Base-by-base conservation (phyloP, 2,329 filamentous ascomycete genomes). In the Colletotrichum somersetense region DNA sequence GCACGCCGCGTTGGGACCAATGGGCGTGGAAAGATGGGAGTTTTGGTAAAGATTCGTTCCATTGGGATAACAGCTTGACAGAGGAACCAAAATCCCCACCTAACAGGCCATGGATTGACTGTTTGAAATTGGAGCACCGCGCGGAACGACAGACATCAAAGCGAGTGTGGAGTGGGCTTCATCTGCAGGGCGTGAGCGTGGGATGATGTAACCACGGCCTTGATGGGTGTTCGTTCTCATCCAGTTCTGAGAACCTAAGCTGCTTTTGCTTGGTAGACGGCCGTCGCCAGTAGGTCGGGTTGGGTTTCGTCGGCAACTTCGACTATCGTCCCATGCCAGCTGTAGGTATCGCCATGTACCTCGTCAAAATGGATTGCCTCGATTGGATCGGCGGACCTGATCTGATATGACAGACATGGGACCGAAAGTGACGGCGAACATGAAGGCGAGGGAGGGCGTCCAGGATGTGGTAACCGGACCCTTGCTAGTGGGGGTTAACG, bases 401-500 rank as follows among this genome's bases (percentile, higher is more conserved):
- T 69, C 69, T 72, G 66, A 65, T 63, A 48, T 69, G 66, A 65
- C 63, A 53, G 53, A 61, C 55, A 58, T 35, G 44, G 64, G 59
- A 35, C 59, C 69, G 66, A 69, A 30, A 69, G 69, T 65, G 30
- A 56, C 55, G 46, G 66, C 58, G 66, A 72, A 55, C 23, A 56
- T 63, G 66, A 14, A 33, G 57, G 48, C 70, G 70, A 70, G 50
- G 3, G 23, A 35, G 5, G 26, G 33, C 44, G 26, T 20, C 7
- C 23, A 23, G 48, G 12, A 40, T 23, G 23, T 30, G 66, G 65
- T 46, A 56, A 14, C 33, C 52, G 42, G 42, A 16, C 23, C 18
- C 30, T 62, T 44, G 42, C 12, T 35, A 38, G 30, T n/a, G 33
- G n/a, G 40, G 20, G 44, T 46, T 4, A 20, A 46, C 6, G 12